These are phyloP conservation scores for Apiospora sp. DNA, from an alignment of 2,329 filamentous ascomycete species.

Conservation along the genomic window DNA sequence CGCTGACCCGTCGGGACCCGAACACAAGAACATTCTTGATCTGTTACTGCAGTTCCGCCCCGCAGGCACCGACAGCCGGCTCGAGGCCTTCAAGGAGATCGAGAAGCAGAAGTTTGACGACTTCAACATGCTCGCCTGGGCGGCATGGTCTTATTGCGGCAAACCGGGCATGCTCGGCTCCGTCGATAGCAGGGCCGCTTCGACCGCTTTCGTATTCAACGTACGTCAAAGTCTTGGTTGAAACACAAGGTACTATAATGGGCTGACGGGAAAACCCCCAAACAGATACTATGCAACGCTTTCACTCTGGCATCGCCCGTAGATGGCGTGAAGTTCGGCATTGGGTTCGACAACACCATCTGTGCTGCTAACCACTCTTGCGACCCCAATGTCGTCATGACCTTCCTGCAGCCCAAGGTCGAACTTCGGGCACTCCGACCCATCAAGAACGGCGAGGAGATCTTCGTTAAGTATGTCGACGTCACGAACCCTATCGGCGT, in stretches of 20 bases:
- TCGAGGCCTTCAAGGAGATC: slow-evolving; percentile 30
- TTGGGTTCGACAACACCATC: slow-evolving; percentile 39
- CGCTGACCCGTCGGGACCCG: slow-evolving; percentile 27
- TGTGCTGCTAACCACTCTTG: slow-evolving; percentile 57
- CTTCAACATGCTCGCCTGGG: slow-evolving; percentile 34
- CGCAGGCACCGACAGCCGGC: slow-evolving; percentile 27
- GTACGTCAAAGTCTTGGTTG: slow-evolving; percentile 28
- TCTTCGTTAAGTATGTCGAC: slow-evolving; percentile 58
- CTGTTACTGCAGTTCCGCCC: slow-evolving; percentile 34
- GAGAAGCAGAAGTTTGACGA: slow-evolving; percentile 36
- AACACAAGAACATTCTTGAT: slow-evolving; percentile 30
- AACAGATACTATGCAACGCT: slow-evolving; percentile 35
- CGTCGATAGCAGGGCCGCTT: slow-evolving; percentile 28
- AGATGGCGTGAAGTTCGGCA: slow-evolving; percentile 34
- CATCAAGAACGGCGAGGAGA: slow-evolving; percentile 57
- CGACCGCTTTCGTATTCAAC: slow-evolving; percentile 35
- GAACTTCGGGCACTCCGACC: slow-evolving; percentile 52
- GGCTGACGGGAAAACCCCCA: not conserved
- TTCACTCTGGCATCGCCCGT: slow-evolving; percentile 33
- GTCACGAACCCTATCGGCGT: slow-evolving; percentile 52
- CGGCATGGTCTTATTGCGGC: slow-evolving; percentile 35
- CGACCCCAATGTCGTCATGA: slow-evolving; percentile 55
- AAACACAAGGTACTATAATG: slow-evolving; percentile 22
- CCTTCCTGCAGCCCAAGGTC: slow-evolving; percentile 54
- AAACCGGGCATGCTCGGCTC: slow-evolving; percentile 30